Conservation (phyloP, 2,329 filamentous ascomycete species). For the Monosporascus sp. region DNA sequence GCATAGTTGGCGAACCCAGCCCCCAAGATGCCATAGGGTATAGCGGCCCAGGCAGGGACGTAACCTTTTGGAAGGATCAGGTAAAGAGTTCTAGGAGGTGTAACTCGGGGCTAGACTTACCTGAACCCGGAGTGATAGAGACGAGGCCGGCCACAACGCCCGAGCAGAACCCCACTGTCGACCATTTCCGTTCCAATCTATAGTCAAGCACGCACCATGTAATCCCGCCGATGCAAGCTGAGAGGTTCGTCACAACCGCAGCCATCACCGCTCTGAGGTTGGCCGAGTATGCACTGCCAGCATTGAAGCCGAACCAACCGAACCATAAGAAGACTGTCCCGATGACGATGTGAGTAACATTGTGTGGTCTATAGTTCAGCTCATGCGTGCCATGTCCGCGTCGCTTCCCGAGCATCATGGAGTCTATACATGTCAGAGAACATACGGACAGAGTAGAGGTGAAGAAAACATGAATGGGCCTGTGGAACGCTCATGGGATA, state of each 20-base stretch:
- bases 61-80: slow-evolving; percentile 40
- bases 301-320: slow-evolving; percentile 94
- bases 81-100: background rate
- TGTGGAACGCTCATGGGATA: too few relatives aligned
- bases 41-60: slow-evolving; percentile 78
- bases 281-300: slow-evolving; percentile 73
- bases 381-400: slow-evolving; percentile 81
- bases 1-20: slow-evolving; percentile 81
- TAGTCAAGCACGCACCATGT: slow-evolving; percentile 90
- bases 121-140: slow-evolving; percentile 82
- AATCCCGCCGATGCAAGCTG: slow-evolving; percentile 77
- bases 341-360: slow-evolving; percentile 86
- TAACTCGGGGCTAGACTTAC: slow-evolving; percentile 29
- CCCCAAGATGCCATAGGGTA: slow-evolving; percentile 72
- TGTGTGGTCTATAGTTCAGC: slow-evolving; percentile 87
- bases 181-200: slow-evolving; percentile 85
- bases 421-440: slow-evolving; percentile 40
- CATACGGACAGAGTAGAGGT: slow-evolving; percentile 1
- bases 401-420: slow-evolving; percentile 83
- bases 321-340: slow-evolving; percentile 94
- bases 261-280: slow-evolving; percentile 86
- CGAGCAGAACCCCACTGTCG: slow-evolving; percentile 87
- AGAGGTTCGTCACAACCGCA: slow-evolving; percentile 77
- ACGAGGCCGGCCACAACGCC: slow-evolving; percentile 85
- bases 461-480: background rate